Evolutionary conservation across 2,329 filamentous ascomycete species (phyloP), one percentile per base, ranked within the genome.

Genomic region (Talaromyces sp.): DNA sequence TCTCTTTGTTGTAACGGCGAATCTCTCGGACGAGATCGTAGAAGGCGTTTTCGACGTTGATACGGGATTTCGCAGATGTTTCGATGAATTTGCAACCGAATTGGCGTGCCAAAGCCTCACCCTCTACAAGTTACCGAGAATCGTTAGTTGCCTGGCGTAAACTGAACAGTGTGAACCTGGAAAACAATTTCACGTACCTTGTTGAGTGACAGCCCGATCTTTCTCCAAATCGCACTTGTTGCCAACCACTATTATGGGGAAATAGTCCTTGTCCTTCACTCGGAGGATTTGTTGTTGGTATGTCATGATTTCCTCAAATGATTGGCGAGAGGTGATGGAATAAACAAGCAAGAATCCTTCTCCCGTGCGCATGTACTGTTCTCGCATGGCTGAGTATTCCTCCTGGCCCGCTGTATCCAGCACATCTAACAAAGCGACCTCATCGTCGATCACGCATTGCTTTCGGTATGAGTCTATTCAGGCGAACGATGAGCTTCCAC

Each of bases 241-340:
- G 68, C 91, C 94, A 41, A 97, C 94, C 46, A 99, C 89, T 59
- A 97, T 96, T 81, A 99, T 97, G 67, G 94, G 94, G 81, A 99
- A 99, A 76, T 97, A 96, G 78, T 99, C 94, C 85, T 96, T 97
- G 81, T 97, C 94, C 84, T 99, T 99, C 69, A 99, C 94, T 67
- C 94, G 82, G 67, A 99, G 82, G 73, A 99, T 99, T 78, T 99
- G 94, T 81, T 97, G 92, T 78, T 97, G 92, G 79, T 97, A 97
- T 51, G 91, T 96, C 78, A 91, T 89, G 76, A 99, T 97, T 80
- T 99, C 94, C 74, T 99, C 93, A 71, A 97, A 97, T 70, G 90
- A 96, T 78, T 97, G 92, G 71, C 92, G 86, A 71, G 93, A 97
- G 58, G 90, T 97, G 80, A 99, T 99, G 66, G 92, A 96, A 82